Evolutionary conservation across 2,329 filamentous ascomycete species (phyloP).

Genomic region (Trichophaea hybrida): DNA sequence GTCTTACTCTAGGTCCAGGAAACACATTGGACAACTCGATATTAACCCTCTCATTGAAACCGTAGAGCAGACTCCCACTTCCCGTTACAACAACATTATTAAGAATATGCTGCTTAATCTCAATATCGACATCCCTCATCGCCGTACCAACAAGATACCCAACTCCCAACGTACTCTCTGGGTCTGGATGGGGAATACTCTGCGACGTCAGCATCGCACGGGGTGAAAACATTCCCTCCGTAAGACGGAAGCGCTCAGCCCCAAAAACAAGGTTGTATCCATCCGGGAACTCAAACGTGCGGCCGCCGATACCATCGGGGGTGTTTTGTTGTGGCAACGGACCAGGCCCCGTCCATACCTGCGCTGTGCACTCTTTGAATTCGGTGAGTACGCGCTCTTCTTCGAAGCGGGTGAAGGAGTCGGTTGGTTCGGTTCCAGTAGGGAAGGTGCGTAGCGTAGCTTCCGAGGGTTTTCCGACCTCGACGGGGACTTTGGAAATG

Average conservation of each 20-base stretch:
- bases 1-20: constrained; percentile 71
- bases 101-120: constrained; percentile 68
- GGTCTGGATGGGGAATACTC: constrained; percentile 17
- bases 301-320: constrained; percentile 36
- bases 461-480: constrained; percentile 67
- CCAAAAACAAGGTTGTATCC: constrained; percentile 93
- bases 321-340: constrained; percentile 30
- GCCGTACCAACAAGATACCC: constrained; percentile 59
- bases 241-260: constrained; percentile 68
- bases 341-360: constrained; percentile 61
- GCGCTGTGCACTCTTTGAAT: constrained; percentile 95
- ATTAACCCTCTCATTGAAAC: constrained; percentile 81
- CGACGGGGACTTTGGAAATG: constrained; percentile 73
- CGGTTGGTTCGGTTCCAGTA: constrained; percentile 39
- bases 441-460: constrained; percentile 56
- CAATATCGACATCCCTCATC: constrained; percentile 70
- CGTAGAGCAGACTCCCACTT: constrained; percentile 71
- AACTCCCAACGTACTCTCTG: constrained; percentile 15
- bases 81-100: constrained; percentile 88
- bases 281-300: constrained; percentile 93
- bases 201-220: constrained; percentile 31
- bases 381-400: constrained; percentile 88
- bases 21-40: constrained; percentile 68
- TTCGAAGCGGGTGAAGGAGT: constrained; percentile 67
- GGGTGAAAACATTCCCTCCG: constrained; percentile 84